phyloP scores from a whole-genome alignment of 2,329 filamentous ascomycete genomes.

The Didymella sp. region DNA sequence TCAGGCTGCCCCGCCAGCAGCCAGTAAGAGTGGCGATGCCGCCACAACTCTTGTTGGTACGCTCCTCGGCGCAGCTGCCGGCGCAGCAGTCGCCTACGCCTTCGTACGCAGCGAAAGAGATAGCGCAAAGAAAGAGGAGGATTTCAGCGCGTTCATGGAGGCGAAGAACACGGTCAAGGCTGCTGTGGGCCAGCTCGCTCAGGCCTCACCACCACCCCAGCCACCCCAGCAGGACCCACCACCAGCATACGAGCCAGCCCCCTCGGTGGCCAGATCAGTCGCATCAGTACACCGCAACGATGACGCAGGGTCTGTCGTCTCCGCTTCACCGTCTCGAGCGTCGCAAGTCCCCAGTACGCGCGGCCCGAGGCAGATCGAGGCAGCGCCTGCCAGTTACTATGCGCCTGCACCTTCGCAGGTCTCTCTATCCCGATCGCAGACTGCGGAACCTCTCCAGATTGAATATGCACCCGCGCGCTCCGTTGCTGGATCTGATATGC shows the following conservation, averaged over 20 bases:
- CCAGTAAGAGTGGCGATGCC: conserved; percentile 55
- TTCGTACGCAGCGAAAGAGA: conserved; percentile 68
- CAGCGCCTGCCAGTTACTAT: conserved; percentile 46
- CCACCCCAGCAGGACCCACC: conserved; percentile 42
- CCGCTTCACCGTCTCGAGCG: conserved; percentile 32
- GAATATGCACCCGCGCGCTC: conserved; percentile 48
- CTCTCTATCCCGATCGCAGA: conserved; percentile 37
- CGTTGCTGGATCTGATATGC: conserved; percentile 35
- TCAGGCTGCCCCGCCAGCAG: conserved; percentile 33
- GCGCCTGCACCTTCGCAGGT: conserved; percentile 43
- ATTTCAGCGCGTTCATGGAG: conserved; percentile 47
- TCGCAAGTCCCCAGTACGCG: conserved; percentile 26
- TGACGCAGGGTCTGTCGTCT: conserved; percentile 48
- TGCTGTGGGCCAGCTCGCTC: conserved; percentile 36
- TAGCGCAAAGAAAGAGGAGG: conserved; percentile 54
- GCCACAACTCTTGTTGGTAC: conserved; percentile 75
- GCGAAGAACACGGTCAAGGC: conserved; percentile 44
- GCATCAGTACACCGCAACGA: conserved; percentile 47
- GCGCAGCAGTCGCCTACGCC: conserved; percentile 77
- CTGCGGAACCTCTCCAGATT: conserved; percentile 33
- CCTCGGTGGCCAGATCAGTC: conserved; percentile 26
- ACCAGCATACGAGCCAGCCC: conserved; percentile 37
- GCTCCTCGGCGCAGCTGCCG: conserved; percentile 79
- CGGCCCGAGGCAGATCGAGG: conserved; percentile 50
- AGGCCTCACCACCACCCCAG: conserved; percentile 39